Conservation (phyloP, 2,329 filamentous ascomycete species). For the Beauveria varroae region DNA sequence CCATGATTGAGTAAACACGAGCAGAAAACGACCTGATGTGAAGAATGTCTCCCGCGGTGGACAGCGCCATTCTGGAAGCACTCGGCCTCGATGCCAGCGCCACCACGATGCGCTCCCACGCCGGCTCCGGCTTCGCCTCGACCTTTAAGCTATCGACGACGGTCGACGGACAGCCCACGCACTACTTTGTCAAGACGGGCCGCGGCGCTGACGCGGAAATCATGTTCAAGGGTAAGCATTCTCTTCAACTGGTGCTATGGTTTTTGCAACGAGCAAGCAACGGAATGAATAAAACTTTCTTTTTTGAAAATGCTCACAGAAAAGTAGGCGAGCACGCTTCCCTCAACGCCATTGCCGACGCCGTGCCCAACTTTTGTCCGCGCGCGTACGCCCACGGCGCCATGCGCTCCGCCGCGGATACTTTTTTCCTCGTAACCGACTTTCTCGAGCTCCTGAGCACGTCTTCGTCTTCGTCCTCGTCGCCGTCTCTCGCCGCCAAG, state of each 20-base stretch:
- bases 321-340: conserved; percentile 68
- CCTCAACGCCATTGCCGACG: conserved; percentile 69
- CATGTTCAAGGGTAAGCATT: conserved; percentile 59
- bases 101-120: conserved; percentile 51
- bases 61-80: conserved; percentile 54
- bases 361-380: conserved; percentile 70
- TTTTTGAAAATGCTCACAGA: conserved; percentile 34
- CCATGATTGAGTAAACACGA: too few relatives aligned
- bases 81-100: conserved; percentile 48
- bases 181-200: conserved; percentile 69
- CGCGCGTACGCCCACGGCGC: conserved; percentile 65
- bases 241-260: not conserved
- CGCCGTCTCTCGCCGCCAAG: conserved; percentile 60
- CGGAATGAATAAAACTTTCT: conserved; percentile 17
- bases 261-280: too few relatives aligned
- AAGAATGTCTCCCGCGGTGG: conserved; percentile 42
- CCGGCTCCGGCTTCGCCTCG: conserved; percentile 60
- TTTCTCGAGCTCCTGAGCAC: conserved; percentile 59
- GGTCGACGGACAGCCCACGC: conserved; percentile 39
- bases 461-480: conserved; percentile 27
- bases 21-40: too few relatives aligned
- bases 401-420: conserved; percentile 35
- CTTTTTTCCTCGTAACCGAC: conserved; percentile 62
- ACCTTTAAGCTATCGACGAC: conserved; percentile 51
- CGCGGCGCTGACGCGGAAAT: conserved; percentile 47